Percentiles rank a stretch among this genome's conserved stretches.
Conservation (phyloP, 2,329 filamentous ascomycete species). For the Zarea fungicola region DNA sequence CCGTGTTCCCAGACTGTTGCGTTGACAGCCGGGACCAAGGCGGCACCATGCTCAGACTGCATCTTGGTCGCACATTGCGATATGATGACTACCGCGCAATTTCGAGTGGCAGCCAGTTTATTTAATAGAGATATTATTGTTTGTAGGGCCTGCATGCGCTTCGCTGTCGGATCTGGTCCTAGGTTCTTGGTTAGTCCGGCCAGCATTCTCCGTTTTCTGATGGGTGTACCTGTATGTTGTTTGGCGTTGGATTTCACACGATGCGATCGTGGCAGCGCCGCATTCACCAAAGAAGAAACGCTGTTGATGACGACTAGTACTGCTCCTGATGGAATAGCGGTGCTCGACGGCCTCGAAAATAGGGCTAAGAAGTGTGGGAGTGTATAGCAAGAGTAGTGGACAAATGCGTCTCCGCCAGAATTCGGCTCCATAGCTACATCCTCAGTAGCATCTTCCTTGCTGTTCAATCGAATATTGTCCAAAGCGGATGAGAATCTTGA, state of each 20-base stretch:
- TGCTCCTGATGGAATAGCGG: slow-evolving; percentile 57
- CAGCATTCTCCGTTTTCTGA: background rate
- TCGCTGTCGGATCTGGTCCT: slow-evolving; percentile 35
- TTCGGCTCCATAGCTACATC: slow-evolving; percentile 15
- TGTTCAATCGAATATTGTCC: slow-evolving; percentile 16
- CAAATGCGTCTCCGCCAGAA: slow-evolving; percentile 30
- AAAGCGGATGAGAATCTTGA: slow-evolving; percentile 25
- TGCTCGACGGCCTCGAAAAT: slow-evolving; percentile 59
- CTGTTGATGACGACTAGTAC: slow-evolving; percentile 73
- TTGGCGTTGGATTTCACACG: slow-evolving; percentile 34
- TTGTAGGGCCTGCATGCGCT: slow-evolving; percentile 49
- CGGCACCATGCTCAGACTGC: slow-evolving; percentile 59
- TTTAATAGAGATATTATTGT: slow-evolving; percentile 65
- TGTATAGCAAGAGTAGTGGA: slow-evolving; percentile 49
- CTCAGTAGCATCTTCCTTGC: slow-evolving; percentile 7
- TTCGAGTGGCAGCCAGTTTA: slow-evolving; percentile 67
- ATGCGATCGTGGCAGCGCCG: slow-evolving; percentile 63
- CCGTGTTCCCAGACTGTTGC: slow-evolving; percentile 76
- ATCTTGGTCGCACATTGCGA: slow-evolving; percentile 82
- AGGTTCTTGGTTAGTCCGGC: slow-evolving; percentile 3
- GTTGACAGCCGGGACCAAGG: slow-evolving; percentile 69
- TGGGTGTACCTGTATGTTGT: slow-evolving; percentile 33
- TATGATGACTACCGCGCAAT: slow-evolving; percentile 69
- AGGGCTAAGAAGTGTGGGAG: slow-evolving; percentile 72
- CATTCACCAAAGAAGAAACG: slow-evolving; percentile 69